These are phyloP conservation scores for Ceratocystis smalleyi DNA, from an alignment of 2,329 filamentous ascomycete species.

Conservation along the genomic window DNA sequence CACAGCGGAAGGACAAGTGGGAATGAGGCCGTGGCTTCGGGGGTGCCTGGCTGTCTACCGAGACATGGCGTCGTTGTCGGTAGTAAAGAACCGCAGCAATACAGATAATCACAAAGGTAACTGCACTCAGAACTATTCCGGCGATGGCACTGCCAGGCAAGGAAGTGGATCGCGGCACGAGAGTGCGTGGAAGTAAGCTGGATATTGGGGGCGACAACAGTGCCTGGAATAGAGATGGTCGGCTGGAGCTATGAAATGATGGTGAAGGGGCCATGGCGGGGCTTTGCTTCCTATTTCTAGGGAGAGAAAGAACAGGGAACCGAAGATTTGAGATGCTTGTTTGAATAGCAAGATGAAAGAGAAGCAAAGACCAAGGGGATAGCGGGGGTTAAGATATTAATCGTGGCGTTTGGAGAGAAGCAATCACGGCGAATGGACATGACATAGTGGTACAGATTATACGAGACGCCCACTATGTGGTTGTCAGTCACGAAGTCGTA, in stretches of 20 bases:
- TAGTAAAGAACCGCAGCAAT: constrained; percentile 28
- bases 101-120: constrained; percentile 25
- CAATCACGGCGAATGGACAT: neutral
- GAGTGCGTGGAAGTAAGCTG: neutral
- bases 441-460: neutral
- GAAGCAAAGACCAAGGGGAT: neutral
- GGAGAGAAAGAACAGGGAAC: too few relatives aligned
- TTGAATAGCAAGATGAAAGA: neutral
- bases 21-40: constrained; percentile 27
- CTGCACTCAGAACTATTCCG: constrained; percentile 26
- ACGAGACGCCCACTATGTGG: neutral
- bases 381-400: neutral
- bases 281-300: too few relatives aligned
- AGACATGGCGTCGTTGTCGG: constrained; percentile 32
- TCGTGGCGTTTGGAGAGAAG: neutral
- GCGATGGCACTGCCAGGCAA: constrained; percentile 8
- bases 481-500: neutral
- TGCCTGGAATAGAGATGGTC: neutral
- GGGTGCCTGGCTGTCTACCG: constrained; percentile 24
- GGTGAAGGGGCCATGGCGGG: neutral
- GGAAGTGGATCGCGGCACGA: neutral
- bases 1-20: constrained; percentile 37
- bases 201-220: neutral
- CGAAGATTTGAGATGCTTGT: neutral
- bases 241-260: neutral